Evolutionary conservation across 306 rosid genomes (phyloP).

Genomic region (apple (Malus domestica)): DNA sequence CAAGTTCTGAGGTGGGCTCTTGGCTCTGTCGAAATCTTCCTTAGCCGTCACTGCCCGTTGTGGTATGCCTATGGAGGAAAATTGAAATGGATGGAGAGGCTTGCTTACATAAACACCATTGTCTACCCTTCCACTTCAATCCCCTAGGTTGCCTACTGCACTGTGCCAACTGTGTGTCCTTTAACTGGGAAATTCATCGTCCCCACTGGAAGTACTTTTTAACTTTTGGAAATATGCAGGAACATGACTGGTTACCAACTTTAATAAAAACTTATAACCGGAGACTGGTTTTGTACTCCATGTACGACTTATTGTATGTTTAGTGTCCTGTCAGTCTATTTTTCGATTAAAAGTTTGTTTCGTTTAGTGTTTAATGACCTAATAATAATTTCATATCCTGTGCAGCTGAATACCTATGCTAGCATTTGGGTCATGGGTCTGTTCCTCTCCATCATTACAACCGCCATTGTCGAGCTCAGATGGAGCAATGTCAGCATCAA

Average conservation of each 20-base stretch:
- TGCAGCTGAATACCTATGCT: slow-evolving; percentile 72
- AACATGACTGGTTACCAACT: too few relatives aligned
- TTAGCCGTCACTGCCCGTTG: slow-evolving; percentile 81
- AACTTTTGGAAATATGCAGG: too few relatives aligned
- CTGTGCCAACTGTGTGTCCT: slow-evolving; percentile 83
- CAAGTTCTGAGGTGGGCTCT: slow-evolving; percentile 82
- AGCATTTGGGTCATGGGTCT: slow-evolving; percentile 78
- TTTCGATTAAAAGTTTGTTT: too few relatives aligned
- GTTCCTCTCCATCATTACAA: slow-evolving; percentile 65
- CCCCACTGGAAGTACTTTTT: slow-evolving; percentile 55
- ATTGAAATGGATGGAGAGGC: slow-evolving; percentile 72
- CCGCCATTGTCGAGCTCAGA: slow-evolving; percentile 69
- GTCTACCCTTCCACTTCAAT: slow-evolving; percentile 86
- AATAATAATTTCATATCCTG: slow-evolving; percentile 1
- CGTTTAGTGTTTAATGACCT: not conserved
- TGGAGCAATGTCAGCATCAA: slow-evolving; percentile 85
- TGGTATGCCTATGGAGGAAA: slow-evolving; percentile 93
- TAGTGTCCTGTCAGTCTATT: too few relatives aligned
- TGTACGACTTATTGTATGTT: too few relatives aligned
- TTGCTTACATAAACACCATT: slow-evolving; percentile 63
- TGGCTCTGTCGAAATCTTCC: slow-evolving; percentile 84
- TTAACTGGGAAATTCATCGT: slow-evolving; percentile 87
- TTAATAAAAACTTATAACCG: too few relatives aligned
- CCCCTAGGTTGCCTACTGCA: slow-evolving; percentile 75
- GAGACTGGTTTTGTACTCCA: too few relatives aligned